Evolutionary conservation across 345 rosid genomes (phyloP), one percentile per base, ranked within the genome.

Genomic region (Orychophragmus violaceus): DNA sequence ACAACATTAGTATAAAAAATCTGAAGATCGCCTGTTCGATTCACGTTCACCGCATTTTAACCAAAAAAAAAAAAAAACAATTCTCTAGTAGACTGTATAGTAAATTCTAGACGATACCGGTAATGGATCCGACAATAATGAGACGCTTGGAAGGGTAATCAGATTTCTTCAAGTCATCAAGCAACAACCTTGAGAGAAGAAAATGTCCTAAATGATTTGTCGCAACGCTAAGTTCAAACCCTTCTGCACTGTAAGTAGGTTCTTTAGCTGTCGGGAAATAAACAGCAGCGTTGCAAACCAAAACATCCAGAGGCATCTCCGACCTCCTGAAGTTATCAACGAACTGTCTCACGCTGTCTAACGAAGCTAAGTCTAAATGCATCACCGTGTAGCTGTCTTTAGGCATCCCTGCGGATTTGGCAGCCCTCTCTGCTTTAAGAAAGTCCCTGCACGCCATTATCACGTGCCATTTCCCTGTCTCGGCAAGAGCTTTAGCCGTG

Each of bases 131-230:
- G 2, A 94, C 97, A 16, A 90, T 94, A 16, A 90, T 87, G 74
- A 90, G 89, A 39, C 97, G 85, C 69, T 80, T 90, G 0, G 89
- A 90, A 9, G 96, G 97, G 68, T 85, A 90, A 78, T 90, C 99
- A 6, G 96, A 88, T 48, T 94, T 74, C 66, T 84, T 72, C 71
- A 94, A 52, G 68, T 87, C 97, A 35, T 90, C 97, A 54, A 88
- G 87, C 84, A 90, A 74, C 70, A 94, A 71, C 72, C 97, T 74
- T 0, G 99, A 77, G 39, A 94, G 92, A 48, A 94, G 86, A 71
- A 94, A 94, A 68, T 94, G 99, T 21, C 97, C 97, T 2, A 90
- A 85, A 79, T 94, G 99, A 76, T 94, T 94, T 4, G 97, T 94
- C 14, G 93, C 97, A 3, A 88, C 96, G 33, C 99, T 94, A 28